Base-by-base conservation (phyloP, 2,329 filamentous ascomycete genomes). In the Rhynchosporium graminicola region DNA sequence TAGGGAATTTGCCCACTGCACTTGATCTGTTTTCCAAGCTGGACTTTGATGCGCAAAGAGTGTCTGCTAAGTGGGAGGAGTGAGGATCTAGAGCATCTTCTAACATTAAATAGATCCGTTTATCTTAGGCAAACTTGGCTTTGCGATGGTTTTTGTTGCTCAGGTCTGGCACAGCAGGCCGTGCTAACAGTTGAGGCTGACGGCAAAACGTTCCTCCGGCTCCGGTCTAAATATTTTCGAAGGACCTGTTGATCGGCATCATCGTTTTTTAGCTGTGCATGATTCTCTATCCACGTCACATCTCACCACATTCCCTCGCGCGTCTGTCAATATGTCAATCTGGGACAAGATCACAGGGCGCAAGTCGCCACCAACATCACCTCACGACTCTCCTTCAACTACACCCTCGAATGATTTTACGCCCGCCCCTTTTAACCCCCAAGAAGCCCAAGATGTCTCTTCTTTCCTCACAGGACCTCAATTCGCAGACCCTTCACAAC, bases 401-500 rank as follows among this genome's bases (percentile, higher is more conserved):
- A 65, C 70, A 48, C 61, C 65, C 9, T 55, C 76, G 80, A 72
- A 76, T 81, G 74, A 72, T 78, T 66, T 76, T 79, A 75, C 78
- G 75, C 78, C 83, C 67, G 74, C 82, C 64, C 79, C 82, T 68
- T 93, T 91, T 77, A 87, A 93, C 76, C 86, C 91, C 47, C 82
- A 85, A 69, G 83, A 87, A 71, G 86, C 87, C 59, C 87, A 90
- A 77, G 92, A 94, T 77, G 90, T 95, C 72, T 89, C 91, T 73
- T 89, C 91, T 61, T 97, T 99, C 78, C 86, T 98, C 63, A 87
- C 86, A 73, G 85, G 82, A 72, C 87, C 89, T 63, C 78, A 87
- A 61, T 88, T 95, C 71, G 86, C 92, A 76, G 95, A 99, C 77
- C 91, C 94, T 9, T 87, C 92, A 67, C 84, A 90, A 76, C 83